These are phyloP conservation scores for Fusarium sp. DNA, from an alignment of 2,329 filamentous ascomycete species.

Conservation along the genomic window DNA sequence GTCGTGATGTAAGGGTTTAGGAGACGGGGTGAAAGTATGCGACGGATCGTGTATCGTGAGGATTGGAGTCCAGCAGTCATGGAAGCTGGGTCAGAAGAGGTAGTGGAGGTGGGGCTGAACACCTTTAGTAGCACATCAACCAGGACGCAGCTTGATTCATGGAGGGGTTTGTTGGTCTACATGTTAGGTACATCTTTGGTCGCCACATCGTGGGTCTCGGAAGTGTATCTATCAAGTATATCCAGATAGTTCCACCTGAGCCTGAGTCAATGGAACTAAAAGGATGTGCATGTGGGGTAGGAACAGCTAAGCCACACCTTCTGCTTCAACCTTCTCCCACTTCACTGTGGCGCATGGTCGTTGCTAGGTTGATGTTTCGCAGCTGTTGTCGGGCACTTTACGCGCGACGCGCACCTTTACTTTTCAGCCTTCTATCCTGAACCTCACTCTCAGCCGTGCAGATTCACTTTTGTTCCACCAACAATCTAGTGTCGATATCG, in stretches of 20 bases:
- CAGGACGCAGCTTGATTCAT: conserved; percentile 6
- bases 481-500: conserved; percentile 4
- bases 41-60: conserved; percentile 39
- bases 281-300: conserved; percentile 16
- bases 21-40: conserved; percentile 16
- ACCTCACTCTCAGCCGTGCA: conserved; percentile 38
- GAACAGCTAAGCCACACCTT: conserved; percentile 16
- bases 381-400: conserved; percentile 47
- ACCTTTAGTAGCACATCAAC: conserved; percentile 5
- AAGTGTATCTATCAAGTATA: background rate
- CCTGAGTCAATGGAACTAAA: conserved; percentile 35
- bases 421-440: conserved; percentile 48
- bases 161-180: conserved; percentile 33
- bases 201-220: rapidly evolving
- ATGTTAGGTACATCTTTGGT: background rate
- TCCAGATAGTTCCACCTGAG: background rate
- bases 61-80: conserved; percentile 38
- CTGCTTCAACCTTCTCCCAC: conserved; percentile 11
- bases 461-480: conserved; percentile 22
- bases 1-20: conserved; percentile 6
- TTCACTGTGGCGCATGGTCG: conserved; percentile 27
- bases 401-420: conserved; percentile 51
- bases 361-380: conserved; percentile 11
- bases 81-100: conserved; percentile 17
- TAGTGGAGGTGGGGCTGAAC: conserved; percentile 22